Base-by-base conservation (phyloP, 2,329 filamentous ascomycete genomes). In the Mycosphaerella sp. region DNA sequence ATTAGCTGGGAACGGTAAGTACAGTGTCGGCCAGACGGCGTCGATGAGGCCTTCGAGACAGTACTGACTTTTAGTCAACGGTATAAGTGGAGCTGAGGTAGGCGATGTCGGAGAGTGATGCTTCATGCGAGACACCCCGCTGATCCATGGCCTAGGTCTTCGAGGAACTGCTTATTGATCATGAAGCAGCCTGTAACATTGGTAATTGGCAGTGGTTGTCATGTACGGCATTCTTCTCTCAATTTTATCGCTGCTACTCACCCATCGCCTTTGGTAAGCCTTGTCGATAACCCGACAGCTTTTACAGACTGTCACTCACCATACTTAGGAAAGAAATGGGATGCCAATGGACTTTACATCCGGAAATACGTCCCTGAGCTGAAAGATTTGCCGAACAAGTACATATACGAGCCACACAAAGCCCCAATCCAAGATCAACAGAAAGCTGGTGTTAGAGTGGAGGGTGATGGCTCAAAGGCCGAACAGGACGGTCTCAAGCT, bases 191-290 rank as follows among this genome's bases (percentile, higher is more conserved):
- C 1, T 87, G 84, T 64, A 89, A 89, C 61, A 77, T 77, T 1
- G 85, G 85, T 0, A 89, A 89, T 63, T 89, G 85, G 85, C 84
- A 87, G 64, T 89, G 86, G 86, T 68, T 90, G 6, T 79, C 76
- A 50, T 89, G 86, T 64, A 82, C 84, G 0, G 86, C 86, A 0
- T 90, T 90, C 67, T 89, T 81, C 69, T 70, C 78, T 0, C 83
- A 87, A 63, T 89, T 84, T 69, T 87, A 79, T 62, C 77, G 85
- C 1, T 82, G 81, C 13, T 50, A 51, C 18, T 79, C 75, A 43
- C 86, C 86, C 0, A 67, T 89, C 13, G 78, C 82, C 0, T 90
- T 90, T 62, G 81, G 30, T 34, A 34, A 34, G 30, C 30, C 30
- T 34, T n/a, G 13, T 1, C 30, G 10, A 12, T 4, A 34, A 12